Percentiles rank a stretch among this genome's conserved stretches.
Evolutionary conservation across 306 rosid genomes (phyloP).

Genomic region (Casuarina glauca): DNA sequence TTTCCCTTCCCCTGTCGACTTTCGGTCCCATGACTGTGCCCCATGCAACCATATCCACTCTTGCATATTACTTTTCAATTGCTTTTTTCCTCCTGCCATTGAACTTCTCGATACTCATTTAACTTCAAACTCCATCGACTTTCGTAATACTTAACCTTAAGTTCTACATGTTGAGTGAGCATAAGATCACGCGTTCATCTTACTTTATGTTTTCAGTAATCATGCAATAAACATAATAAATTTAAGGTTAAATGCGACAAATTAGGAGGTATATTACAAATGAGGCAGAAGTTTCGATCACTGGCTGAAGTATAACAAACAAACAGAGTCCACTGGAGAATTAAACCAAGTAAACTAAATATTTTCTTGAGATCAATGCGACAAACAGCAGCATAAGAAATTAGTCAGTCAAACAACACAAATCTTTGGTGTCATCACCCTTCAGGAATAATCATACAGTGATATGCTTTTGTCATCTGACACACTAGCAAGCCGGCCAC

Average conservation of each 20-base stretch:
- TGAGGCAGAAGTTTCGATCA: background rate
- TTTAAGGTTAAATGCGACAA: too few species aligned
- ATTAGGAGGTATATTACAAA: background rate
- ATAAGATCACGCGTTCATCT: too few species aligned
- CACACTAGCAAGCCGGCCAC: conserved; percentile 89
- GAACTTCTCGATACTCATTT: too few species aligned
- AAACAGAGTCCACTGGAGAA: conserved; percentile 18
- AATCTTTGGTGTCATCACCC: conserved; percentile 4
- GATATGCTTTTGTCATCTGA: conserved; percentile 96
- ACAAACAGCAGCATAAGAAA: conserved; percentile 21
- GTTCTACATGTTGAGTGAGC: too few species aligned
- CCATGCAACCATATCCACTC: too few species aligned
- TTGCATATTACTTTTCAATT: background rate
- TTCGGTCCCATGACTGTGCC: too few species aligned
- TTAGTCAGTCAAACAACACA: conserved; percentile 8
- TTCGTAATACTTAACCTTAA: too few species aligned
- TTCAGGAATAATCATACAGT: conserved; percentile 79
- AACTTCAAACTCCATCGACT: too few species aligned
- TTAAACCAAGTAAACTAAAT: conserved; percentile 26
- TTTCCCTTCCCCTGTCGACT: too few species aligned
- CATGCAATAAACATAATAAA: too few species aligned
- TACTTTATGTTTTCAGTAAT: too few species aligned
- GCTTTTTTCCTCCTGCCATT: background rate
- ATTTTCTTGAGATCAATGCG: conserved; percentile 27
- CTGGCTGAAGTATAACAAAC: conserved; percentile 4